Percentiles rank a stretch among this genome's conserved stretches.
phyloP scores from a whole-genome alignment of 352 stramenopile genomes.

The Phytophthora cryptogea region DNA sequence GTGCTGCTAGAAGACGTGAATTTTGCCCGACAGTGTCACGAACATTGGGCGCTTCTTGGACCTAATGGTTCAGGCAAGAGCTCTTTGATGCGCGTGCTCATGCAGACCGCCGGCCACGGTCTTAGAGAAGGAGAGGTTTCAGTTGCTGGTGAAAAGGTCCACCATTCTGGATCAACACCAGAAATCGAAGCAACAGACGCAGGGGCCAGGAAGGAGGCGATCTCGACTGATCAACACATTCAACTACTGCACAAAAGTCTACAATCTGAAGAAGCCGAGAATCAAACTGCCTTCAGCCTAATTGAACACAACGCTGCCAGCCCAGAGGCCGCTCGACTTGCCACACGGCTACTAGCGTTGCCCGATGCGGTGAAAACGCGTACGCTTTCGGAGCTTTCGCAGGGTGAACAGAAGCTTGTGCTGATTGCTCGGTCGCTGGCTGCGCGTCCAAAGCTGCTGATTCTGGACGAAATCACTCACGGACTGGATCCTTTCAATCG shows the following conservation, averaged over 20 bases:
- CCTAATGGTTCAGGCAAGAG: slow-evolving; percentile 82
- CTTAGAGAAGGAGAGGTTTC: slow-evolving; percentile 47
- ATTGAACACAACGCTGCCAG: slow-evolving; percentile 51
- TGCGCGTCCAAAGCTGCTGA: slow-evolving; percentile 69
- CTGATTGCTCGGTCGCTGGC: slow-evolving; percentile 87
- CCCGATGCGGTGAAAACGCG: slow-evolving; percentile 37
- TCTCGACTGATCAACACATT: slow-evolving; percentile 92
- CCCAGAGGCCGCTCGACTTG: slow-evolving; percentile 35
- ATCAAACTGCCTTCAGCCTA: slow-evolving; percentile 39
- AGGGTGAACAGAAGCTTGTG: slow-evolving; percentile 93
- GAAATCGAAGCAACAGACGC: neutral
- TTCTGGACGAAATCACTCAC: slow-evolving; percentile 93
- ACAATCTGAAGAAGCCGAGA: slow-evolving; percentile 15
- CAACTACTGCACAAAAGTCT: slow-evolving; percentile 61
- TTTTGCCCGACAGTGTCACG: slow-evolving; percentile 50
- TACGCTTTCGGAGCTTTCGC: slow-evolving; percentile 78
- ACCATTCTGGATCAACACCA: neutral
- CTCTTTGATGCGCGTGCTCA: slow-evolving; percentile 74
- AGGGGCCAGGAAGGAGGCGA: slow-evolving; percentile 55
- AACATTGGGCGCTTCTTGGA: slow-evolving; percentile 74
- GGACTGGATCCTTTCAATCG: slow-evolving; percentile 89
- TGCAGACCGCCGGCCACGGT: slow-evolving; percentile 60
- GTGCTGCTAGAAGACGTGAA: slow-evolving; percentile 57
- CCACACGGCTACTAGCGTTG: slow-evolving; percentile 44
- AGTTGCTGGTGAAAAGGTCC: slow-evolving; percentile 38